Base-by-base conservation (phyloP, 2,329 filamentous ascomycete species). In the Bipolaris bicolor region DNA sequence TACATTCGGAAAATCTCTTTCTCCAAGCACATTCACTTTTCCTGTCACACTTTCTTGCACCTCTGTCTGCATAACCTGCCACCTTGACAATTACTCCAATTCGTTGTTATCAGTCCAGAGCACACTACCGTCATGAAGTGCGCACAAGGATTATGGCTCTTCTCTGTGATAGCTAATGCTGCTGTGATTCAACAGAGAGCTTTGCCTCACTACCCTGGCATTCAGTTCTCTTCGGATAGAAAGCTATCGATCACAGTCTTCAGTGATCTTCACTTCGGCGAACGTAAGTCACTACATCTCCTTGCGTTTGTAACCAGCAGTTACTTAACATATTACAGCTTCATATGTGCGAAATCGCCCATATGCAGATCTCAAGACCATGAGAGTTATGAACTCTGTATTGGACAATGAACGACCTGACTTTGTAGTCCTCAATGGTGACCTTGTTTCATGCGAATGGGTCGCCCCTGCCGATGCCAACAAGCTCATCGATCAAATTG, bases 191-290 rank as follows among this genome's bases (percentile, higher is more conserved):
- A 29, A 11, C 26, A 26, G 24, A 20, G 55, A 31, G 10, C 52
- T 2, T 37, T 47, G 1, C 58, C 61, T 22, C 57, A 72, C 9
- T 67, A 68, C 20, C 63, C 63, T 5, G 68, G 67, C 4, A 62
- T 75, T 2, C 60, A 57, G 5, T 75, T 74, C 46, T 57, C 58
- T n/a, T 16, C 44, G 0, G 64, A 79, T 50, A 71, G 75, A 18
- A 76, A 70, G 15, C 82, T 84, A 48, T 78, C 82, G 18, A 78
- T 84, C 31, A 73, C 85, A 1, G 81, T 91, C 11, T 89, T 92
- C 59, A 83, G 85, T 26, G 89, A 92, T 64, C 74, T 91, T 7
- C 89, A 92, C 69, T 89, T 89, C 68, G 89, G 88, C 9, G 89
- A 92, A 73, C 83, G 85, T 85, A 74, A 62, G 68, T 65, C 79